Evolutionary conservation across 108 stramenopile species (phyloP).

Genomic region (Phaeodactylum tricornutum): DNA sequence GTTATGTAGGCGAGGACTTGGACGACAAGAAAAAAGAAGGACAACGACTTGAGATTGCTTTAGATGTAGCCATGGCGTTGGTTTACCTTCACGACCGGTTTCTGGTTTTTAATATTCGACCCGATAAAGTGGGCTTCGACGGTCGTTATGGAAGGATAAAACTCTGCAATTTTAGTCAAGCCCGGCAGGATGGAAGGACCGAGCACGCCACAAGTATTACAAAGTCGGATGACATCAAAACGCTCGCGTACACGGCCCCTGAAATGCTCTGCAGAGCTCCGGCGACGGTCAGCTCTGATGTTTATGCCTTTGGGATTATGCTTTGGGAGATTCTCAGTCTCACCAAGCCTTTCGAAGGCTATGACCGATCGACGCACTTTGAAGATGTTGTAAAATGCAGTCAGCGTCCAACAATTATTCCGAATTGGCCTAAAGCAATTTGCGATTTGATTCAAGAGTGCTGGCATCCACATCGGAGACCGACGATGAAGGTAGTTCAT

Average conservation of each 20-base stretch:
- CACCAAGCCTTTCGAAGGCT: conserved; percentile 21
- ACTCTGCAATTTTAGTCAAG: conserved; percentile 55
- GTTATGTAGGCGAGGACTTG: too few species aligned
- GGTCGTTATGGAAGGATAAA: conserved; percentile 19
- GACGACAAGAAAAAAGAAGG: background rate
- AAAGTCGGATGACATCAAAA: conserved; percentile 13
- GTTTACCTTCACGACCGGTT: conserved; percentile 16
- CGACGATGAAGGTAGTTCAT: conserved; percentile 6
- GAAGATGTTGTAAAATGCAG: background rate
- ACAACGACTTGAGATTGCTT: conserved; percentile 12
- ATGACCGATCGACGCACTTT: conserved; percentile 1
- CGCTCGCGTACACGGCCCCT: conserved; percentile 39
- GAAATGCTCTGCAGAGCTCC: conserved; percentile 20
- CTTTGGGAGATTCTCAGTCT: conserved; percentile 59
- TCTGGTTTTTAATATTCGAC: conserved; percentile 72
- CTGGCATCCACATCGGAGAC: conserved; percentile 6
- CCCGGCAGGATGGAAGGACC: conserved; percentile 14
- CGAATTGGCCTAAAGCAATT: background rate
- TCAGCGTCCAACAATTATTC: conserved; percentile 4
- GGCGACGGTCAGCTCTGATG: conserved; percentile 31
- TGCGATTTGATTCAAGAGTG: background rate
- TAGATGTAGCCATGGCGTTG: conserved; percentile 27
- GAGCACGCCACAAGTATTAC: background rate
- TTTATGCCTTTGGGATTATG: conserved; percentile 63
- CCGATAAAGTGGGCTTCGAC: conserved; percentile 66